These are phyloP conservation scores for Camelina sativa DNA, from an alignment of 345 rosid genomes.

Conservation along the genomic window DNA sequence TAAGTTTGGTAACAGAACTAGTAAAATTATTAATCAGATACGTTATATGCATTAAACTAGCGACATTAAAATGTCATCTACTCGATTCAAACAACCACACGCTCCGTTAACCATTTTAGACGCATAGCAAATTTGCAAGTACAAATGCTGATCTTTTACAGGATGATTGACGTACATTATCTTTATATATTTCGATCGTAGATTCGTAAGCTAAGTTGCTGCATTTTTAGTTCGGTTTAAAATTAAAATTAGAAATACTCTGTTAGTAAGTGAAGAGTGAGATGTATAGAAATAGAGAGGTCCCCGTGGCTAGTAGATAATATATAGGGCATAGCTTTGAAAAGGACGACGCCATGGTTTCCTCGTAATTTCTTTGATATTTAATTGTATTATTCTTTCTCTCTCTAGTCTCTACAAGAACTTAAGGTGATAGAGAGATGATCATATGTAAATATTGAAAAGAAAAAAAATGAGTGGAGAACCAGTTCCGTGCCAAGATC, in stretches of 20 bases:
- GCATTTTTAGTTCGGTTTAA: background rate
- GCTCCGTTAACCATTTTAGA: constrained; percentile 14
- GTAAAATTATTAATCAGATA: background rate
- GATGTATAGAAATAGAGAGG: constrained; percentile 38
- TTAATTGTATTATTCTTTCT: constrained; percentile 21
- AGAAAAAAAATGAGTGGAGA: background rate
- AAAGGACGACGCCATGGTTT: constrained; percentile 43
- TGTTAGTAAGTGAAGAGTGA: constrained; percentile 23
- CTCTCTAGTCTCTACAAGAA: constrained; percentile 26
- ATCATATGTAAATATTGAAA: constrained; percentile 13
- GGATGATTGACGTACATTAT: too few species aligned
- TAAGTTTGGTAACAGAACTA: background rate
- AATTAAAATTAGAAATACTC: background rate
- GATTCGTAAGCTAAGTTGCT: background rate
- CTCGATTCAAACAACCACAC: constrained; percentile 1
- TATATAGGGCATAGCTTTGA: constrained; percentile 41
- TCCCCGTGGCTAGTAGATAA: constrained; percentile 29
- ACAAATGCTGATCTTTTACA: background rate
- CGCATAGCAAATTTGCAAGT: background rate
- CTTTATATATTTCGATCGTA: background rate
- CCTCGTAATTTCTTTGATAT: constrained; percentile 37
- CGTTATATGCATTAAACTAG: background rate
- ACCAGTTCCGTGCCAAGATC: background rate
- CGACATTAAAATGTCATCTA: background rate
- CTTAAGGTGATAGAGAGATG: background rate